phyloP scores from a whole-genome alignment of 208 protist species.

The Leishmania guyanensis region DNA sequence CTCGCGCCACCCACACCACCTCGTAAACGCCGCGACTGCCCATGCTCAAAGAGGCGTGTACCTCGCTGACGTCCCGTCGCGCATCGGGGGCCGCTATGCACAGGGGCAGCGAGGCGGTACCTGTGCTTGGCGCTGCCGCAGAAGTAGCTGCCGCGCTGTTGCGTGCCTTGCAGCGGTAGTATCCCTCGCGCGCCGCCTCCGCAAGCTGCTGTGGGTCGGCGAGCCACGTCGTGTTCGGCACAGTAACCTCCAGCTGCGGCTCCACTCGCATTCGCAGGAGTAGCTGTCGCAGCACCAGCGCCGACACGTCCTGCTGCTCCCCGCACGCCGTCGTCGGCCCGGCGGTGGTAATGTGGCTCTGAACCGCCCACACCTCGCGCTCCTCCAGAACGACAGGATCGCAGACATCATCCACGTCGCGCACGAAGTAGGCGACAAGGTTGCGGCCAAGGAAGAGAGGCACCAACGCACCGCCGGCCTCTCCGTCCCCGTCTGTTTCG shows the following conservation, averaged over 20 bases:
- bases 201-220: constrained; percentile 10
- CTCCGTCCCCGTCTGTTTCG: constrained; percentile 1
- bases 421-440: constrained; percentile 62
- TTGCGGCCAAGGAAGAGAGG: constrained; percentile 72
- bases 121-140: not conserved
- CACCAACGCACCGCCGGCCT: constrained; percentile 10
- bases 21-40: constrained; percentile 55
- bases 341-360: constrained; percentile 47
- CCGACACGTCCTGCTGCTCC: constrained; percentile 44
- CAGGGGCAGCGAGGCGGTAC: not conserved
- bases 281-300: constrained; percentile 45
- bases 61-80: constrained; percentile 37
- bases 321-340: constrained; percentile 58
- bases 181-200: constrained; percentile 42
- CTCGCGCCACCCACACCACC: constrained; percentile 51
- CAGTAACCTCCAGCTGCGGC: constrained; percentile 37
- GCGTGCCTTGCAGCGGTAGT: constrained; percentile 34
- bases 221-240: constrained; percentile 47
- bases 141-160: not conserved
- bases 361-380: constrained; percentile 76
- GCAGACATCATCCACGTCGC: constrained; percentile 82
- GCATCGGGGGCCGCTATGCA: not conserved
- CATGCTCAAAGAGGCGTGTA: constrained; percentile 42
- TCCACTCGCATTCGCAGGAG: constrained; percentile 51
- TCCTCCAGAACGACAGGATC: constrained; percentile 63